Evolutionary conservation across 1,139 yeast genomes (phyloP), one percentile per base, ranked within the genome.

Genomic region (Saccharomycopsis hybrid): DNA sequence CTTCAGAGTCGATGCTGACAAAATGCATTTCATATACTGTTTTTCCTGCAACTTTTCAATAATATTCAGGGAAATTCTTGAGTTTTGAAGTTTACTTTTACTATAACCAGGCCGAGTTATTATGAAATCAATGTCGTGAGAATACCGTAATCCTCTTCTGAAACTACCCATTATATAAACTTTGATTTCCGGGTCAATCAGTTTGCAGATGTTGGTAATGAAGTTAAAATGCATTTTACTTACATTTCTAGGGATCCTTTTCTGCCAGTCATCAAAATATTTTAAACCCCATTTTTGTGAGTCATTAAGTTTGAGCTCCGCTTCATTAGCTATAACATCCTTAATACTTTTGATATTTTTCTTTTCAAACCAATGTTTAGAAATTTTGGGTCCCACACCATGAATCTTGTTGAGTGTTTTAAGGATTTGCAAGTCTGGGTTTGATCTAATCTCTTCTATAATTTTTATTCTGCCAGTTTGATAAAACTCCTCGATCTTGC

Each of bases 111-210:
- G 57, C 41, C 72, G 71, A 39, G 76, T 75, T n/a, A 81, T 56
- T 30, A 80, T 62, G 42, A 79, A 66, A 60, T 81, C 87, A 46
- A 80, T 70, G 58, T 81, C 87, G 4, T 85, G 85, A 56, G 80
- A 76, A 3, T 58, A 61, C 1, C 57, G 53, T 8, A 66, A 61
- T 1, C 80, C 83, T 28, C 86, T 69, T 36, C 77, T 65, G 58
- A 73, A 81, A 30, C 83, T 77, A 1, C 87, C 87, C 71, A 75
- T 75, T 37, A 76, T 64, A 25, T 69, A 65, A 4, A 71, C 62
- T 41, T 65, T 60, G 27, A 71, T 63, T 0, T 58, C 55, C 0
- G 71, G 62, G 51, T 76, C 80, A n/a, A 78, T 57, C 11, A 58
- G 54, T 4, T 56, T 48, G 9, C 71, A 61, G 27, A 65, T 62